Conservation (phyloP, 2,329 filamentous ascomycete species). For the Penicillium sp. region DNA sequence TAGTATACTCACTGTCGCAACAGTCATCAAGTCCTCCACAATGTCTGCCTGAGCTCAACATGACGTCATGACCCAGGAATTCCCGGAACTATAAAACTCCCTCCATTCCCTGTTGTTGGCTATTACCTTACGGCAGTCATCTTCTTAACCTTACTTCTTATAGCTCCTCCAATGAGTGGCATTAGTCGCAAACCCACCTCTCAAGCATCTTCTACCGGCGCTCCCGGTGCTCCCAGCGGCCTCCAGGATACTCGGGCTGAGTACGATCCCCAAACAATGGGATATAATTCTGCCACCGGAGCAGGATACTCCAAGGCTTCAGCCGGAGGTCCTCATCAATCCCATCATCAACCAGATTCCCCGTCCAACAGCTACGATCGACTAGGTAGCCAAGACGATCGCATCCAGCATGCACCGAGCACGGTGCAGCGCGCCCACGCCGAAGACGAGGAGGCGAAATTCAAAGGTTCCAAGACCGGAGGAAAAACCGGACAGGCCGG, state of each 20-base stretch:
- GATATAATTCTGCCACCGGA: constrained; percentile 27
- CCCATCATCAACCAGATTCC: constrained; percentile 6
- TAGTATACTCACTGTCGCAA: not conserved
- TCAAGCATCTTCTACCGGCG: constrained; percentile 27
- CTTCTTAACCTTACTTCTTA: too few relatives aligned
- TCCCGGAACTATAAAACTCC: not conserved
- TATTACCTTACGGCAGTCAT: not conserved
- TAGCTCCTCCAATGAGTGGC: too few relatives aligned
- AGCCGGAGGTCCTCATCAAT: constrained; percentile 3
- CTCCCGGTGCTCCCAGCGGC: constrained; percentile 21
- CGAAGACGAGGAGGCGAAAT: constrained; percentile 6
- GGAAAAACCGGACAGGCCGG: constrained; percentile 8
- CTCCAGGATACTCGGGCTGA: constrained; percentile 12
- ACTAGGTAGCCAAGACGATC: constrained; percentile 9
- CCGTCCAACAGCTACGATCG: constrained; percentile 16
- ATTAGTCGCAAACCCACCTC: constrained; percentile 4
- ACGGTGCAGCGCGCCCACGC: constrained; percentile 13
- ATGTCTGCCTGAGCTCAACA: constrained; percentile 8
- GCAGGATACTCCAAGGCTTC: constrained; percentile 16
- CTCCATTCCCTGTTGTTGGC: too few relatives aligned
- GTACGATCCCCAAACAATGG: constrained; percentile 17
- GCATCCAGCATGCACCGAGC: constrained; percentile 16
- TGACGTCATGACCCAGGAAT: constrained; percentile 23
- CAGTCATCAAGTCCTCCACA: not conserved
- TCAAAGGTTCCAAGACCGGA: constrained; percentile 4